These are phyloP conservation scores for Hyphopichia khmerensis DNA, from an alignment of 1,139 yeast genomes.

Conservation along the genomic window DNA sequence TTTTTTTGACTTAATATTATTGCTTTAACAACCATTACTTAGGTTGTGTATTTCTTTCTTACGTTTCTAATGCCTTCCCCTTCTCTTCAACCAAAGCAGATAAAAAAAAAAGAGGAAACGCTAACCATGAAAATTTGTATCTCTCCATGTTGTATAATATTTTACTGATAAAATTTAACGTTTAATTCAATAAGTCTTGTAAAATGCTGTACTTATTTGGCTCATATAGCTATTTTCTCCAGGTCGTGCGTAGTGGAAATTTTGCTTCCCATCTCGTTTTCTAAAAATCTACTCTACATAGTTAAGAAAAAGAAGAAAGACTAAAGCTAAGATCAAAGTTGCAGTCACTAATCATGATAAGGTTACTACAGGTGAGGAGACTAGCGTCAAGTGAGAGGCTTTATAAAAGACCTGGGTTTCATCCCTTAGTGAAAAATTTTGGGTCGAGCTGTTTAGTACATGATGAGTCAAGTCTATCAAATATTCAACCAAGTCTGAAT, in stretches of 20 bases:
- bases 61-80: neutral
- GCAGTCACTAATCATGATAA: too few species aligned
- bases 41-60: too few species aligned
- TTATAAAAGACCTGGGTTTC: neutral
- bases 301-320: too few species aligned
- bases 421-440: neutral
- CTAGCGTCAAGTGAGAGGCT: neutral
- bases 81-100: neutral
- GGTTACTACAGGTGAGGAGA: too few species aligned
- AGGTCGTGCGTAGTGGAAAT: neutral
- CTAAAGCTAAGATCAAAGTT: too few species aligned
- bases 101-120: too few species aligned
- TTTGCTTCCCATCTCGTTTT: too few species aligned
- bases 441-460: neutral
- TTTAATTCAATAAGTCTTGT: neutral
- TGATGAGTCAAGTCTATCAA: neutral
- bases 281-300: too few species aligned
- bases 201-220: neutral
- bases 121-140: too few species aligned
- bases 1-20: too few species aligned
- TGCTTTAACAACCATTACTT: too few species aligned
- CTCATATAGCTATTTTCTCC: neutral
- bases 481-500: neutral
- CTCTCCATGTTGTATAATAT: neutral
- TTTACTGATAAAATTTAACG: neutral